Evolutionary conservation across 2,329 filamentous ascomycete genomes (phyloP), one percentile per base, ranked within the genome.

Genomic region (Colletotrichum acutatum): DNA sequence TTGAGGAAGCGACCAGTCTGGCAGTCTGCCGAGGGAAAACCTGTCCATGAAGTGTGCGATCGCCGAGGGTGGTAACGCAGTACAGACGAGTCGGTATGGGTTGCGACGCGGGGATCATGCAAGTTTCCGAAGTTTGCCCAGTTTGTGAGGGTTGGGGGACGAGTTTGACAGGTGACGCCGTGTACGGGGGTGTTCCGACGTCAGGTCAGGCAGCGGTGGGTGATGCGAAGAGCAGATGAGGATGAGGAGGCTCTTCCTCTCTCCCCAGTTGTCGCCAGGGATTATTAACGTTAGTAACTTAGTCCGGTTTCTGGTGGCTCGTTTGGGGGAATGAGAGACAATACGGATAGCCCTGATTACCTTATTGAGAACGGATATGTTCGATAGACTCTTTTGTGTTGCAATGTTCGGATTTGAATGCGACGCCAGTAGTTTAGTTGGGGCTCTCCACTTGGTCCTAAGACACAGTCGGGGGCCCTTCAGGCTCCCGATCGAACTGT

Each of bases 51-150:
- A 59, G 57, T 60, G 70, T 65, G 37, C 66, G 66, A 60, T 65
- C 59, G 54, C 54, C 59, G 60, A 28, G 37, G 46, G n/a, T 16
- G 37, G 14, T 42, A 42, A 42, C 37, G 37, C 14, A 42, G 37
- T 42, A 42, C 37, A 42, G 37, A 42, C 37, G 37, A 34, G 37
- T 52, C 12, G 57, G 60, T 46, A 54, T 56, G 54, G n/a, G 58
- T 66, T 66, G 42, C 42, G 66, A 70, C 56, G 56, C 70, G 60
- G 70, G 70, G 70, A 66, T 66, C 66, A 72, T 52, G 56, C 66
- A 70, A 11, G 66, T 60, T 70, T 60, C 56, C 60, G 54, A 56
- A 60, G 32, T 37, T 49, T 26, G 49, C 32, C 32, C 8, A 46
- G 30, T 26, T 46, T 49, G 54, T 30, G 28, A 30, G 32, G 12